These are phyloP conservation scores for Chimonanthus salicifolius DNA, from an alignment of 164 flowering plant genomes.

Conservation along the genomic window DNA sequence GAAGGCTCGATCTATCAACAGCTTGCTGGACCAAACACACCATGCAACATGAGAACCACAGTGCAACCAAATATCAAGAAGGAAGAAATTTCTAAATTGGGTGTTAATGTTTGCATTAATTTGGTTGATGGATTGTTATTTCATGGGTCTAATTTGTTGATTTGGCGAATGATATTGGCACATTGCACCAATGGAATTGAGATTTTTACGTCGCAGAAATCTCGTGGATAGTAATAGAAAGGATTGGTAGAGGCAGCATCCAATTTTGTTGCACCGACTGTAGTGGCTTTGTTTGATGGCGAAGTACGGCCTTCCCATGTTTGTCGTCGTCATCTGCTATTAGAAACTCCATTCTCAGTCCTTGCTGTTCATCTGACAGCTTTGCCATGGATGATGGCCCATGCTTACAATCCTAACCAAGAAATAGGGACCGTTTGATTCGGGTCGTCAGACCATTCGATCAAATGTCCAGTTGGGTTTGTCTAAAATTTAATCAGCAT, in stretches of 20 bases:
- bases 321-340: not conserved
- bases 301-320: not conserved
- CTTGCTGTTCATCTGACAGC: not conserved
- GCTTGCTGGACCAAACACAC: slow-evolving; percentile 48
- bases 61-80: not conserved
- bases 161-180: not conserved
- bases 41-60: not conserved
- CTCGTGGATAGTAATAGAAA: not conserved
- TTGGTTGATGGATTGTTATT: not conserved
- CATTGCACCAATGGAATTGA: not conserved
- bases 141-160: not conserved
- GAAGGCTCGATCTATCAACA: slow-evolving; percentile 71
- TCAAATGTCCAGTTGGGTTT: too few relatives aligned
- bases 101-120: not conserved
- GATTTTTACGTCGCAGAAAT: not conserved
- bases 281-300: not conserved
- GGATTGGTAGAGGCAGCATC: not conserved
- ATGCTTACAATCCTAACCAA: too few relatives aligned
- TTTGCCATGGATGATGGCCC: too few relatives aligned
- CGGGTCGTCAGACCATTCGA: too few relatives aligned
- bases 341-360: not conserved
- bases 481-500: too few relatives aligned
- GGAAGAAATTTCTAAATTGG: not conserved
- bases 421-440: too few relatives aligned
- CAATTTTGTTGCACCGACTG: not conserved